A percentile compares a stretch with the other conserved stretches of the same genome.
Conservation (phyloP, 2,329 filamentous ascomycete genomes). For the Periconia digitata region DNA sequence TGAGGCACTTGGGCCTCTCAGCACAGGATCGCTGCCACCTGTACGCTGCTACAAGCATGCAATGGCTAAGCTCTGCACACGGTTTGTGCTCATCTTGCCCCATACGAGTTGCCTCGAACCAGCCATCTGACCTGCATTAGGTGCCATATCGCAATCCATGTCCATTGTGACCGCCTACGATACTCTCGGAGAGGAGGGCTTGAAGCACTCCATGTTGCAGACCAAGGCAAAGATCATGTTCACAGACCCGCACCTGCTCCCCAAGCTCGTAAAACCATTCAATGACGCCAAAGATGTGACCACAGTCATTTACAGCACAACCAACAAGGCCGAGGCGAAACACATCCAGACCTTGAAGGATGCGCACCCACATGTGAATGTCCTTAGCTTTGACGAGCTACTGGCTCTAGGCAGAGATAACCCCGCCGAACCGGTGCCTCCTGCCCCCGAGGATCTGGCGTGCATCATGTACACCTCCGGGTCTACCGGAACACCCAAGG, state of each 20-base stretch:
- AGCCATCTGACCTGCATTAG: slow-evolving; percentile 34
- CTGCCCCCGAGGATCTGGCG: slow-evolving; percentile 74
- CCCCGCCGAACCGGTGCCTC: slow-evolving; percentile 69
- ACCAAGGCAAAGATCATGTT: slow-evolving; percentile 82
- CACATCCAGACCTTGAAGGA: slow-evolving; percentile 58
- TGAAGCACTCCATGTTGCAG: slow-evolving; percentile 83
- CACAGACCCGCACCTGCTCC: slow-evolving; percentile 74
- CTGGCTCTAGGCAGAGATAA: slow-evolving; percentile 62
- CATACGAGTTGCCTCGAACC: too few species aligned
- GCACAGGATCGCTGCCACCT: slow-evolving; percentile 73
- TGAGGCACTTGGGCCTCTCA: slow-evolving; percentile 72
- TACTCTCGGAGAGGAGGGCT: slow-evolving; percentile 80
- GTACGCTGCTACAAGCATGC: slow-evolving; percentile 76
- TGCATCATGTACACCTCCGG: slow-evolving; percentile 86
- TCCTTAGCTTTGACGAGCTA: slow-evolving; percentile 60
- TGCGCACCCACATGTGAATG: slow-evolving; percentile 55
- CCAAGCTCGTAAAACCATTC: slow-evolving; percentile 56
- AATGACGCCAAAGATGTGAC: slow-evolving; percentile 59
- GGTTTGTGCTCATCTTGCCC: slow-evolving; percentile 44
- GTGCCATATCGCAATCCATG: slow-evolving; percentile 78
- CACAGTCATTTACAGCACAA: slow-evolving; percentile 61
- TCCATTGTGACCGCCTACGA: slow-evolving; percentile 95
- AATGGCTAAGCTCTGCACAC: slow-evolving; percentile 85
- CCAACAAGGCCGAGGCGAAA: slow-evolving; percentile 53
- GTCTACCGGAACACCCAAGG: slow-evolving; percentile 86